Conservation (phyloP, 306 rosid genomes). For the Rosa persica region DNA sequence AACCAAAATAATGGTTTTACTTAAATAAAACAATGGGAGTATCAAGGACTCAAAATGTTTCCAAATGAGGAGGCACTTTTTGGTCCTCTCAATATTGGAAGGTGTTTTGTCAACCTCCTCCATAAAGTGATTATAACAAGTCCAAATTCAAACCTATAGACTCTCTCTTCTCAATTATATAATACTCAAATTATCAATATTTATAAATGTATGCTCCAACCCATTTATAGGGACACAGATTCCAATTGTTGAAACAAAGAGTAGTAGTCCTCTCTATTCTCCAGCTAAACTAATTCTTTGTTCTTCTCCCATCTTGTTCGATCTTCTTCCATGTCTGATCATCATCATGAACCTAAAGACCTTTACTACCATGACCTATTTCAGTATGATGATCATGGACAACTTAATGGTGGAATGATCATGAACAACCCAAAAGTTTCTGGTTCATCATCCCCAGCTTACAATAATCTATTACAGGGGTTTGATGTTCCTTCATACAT, state of each 20-base stretch:
- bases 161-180: constrained; percentile 20
- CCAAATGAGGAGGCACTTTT: constrained; percentile 64
- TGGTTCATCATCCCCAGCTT: constrained; percentile 24
- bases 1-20: not conserved
- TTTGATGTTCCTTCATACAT: constrained; percentile 48
- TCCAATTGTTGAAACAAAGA: constrained; percentile 22
- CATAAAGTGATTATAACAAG: constrained; percentile 50
- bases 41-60: constrained; percentile 51
- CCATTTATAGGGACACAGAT: constrained; percentile 27
- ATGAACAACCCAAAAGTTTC: constrained; percentile 17
- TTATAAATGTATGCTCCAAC: constrained; percentile 4
- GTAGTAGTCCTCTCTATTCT: not conserved
- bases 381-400: constrained; percentile 42
- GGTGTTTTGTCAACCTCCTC: constrained; percentile 76
- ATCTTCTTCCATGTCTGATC: constrained; percentile 59
- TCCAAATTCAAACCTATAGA: constrained; percentile 66
- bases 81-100: constrained; percentile 55
- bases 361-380: constrained; percentile 46
- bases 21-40: constrained; percentile 25
- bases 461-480: constrained; percentile 30
- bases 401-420: constrained; percentile 10
- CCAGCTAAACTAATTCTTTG: not conserved
- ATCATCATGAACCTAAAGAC: constrained; percentile 35
- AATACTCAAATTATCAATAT: constrained; percentile 24
- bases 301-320: constrained; percentile 9